Conservation (phyloP, 345 rosid species). For the Gossypium stocksii region DNA sequence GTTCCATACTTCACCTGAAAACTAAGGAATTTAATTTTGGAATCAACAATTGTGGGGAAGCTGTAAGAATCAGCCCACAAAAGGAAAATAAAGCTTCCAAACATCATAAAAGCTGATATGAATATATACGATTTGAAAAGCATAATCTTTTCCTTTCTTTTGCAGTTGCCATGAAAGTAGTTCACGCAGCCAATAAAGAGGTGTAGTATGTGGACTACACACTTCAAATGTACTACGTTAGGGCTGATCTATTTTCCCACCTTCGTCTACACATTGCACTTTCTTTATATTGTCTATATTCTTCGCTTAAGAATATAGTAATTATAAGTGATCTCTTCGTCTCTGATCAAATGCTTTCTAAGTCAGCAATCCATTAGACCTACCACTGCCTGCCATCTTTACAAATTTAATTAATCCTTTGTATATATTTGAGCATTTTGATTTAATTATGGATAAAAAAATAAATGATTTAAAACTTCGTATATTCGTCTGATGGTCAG, state of each 20-base stretch:
- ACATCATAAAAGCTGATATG: no score
- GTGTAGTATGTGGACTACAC: background rate
- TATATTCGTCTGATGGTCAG: rapidly evolving
- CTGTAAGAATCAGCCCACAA: no score
- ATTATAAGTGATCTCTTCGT: background rate
- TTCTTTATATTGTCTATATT: background rate
- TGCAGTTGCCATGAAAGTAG: no score
- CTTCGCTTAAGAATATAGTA: background rate
- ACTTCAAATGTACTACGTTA: background rate
- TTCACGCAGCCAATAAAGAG: background rate
- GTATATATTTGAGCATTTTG: background rate
- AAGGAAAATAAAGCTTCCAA: no score
- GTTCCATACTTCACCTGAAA: no score
- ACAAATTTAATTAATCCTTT: no score
- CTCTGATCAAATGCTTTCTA: background rate
- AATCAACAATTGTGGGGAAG: no score
- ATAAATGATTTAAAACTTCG: no score
- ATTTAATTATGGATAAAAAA: no score
- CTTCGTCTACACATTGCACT: background rate
- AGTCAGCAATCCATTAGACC: background rate
- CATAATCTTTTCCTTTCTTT: no score
- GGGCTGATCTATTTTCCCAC: background rate
- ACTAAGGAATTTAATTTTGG: no score
- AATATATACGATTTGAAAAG: no score
- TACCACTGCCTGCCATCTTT: background rate